A percentile compares a stretch with the other conserved stretches of the same genome.
Conservation (phyloP, 371 early-diverging fungal genomes). For the Rhizopus arrhizus region DNA sequence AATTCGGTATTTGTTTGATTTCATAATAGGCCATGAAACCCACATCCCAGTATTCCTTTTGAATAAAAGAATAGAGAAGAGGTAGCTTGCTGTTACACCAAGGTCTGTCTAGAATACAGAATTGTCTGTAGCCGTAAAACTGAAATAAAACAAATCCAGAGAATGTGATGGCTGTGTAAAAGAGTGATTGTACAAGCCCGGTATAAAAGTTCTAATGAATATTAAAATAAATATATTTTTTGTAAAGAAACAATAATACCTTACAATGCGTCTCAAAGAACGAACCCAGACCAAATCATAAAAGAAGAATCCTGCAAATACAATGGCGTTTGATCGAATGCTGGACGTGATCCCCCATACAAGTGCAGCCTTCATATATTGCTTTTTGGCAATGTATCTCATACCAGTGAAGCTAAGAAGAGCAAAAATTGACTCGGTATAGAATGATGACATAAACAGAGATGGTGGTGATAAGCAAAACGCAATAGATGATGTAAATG, state of each 20-base stretch:
- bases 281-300: constrained; percentile 53
- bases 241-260: neutral
- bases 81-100: constrained; percentile 76
- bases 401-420: constrained; percentile 79
- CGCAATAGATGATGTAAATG: constrained; percentile 69
- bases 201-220: constrained; percentile 13
- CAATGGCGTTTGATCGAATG: constrained; percentile 82
- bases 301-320: constrained; percentile 80
- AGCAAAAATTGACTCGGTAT: constrained; percentile 90
- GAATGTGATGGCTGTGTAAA: constrained; percentile 48
- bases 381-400: constrained; percentile 49
- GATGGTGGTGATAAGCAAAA: constrained; percentile 79
- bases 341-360: constrained; percentile 64
- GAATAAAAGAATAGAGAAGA: constrained; percentile 82
- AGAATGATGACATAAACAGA: constrained; percentile 87
- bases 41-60: constrained; percentile 86
- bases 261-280: constrained; percentile 16
- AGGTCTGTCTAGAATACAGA: constrained; percentile 63
- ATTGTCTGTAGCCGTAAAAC: constrained; percentile 64
- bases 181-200: constrained; percentile 35
- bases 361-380: constrained; percentile 43
- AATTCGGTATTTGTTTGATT: constrained; percentile 85
- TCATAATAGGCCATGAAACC: constrained; percentile 87
- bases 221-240: neutral
- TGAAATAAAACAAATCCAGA: constrained; percentile 74